Conservation (phyloP, 2,329 filamentous ascomycete species). For the Botrytis hyacinthi region DNA sequence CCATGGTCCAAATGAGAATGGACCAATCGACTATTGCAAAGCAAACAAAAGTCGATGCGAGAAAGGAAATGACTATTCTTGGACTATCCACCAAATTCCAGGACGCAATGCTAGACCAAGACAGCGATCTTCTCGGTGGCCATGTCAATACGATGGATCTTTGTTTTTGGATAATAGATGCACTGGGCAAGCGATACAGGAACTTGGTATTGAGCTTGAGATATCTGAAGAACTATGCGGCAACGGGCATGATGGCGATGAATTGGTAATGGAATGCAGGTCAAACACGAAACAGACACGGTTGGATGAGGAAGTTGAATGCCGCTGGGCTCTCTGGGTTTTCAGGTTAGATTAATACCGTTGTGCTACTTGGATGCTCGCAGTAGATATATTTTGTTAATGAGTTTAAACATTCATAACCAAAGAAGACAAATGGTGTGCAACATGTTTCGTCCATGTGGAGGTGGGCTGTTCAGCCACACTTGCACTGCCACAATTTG, state of each 20-base stretch:
- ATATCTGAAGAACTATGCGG: slow-evolving; percentile 3
- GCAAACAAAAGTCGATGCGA: not conserved
- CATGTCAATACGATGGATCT: not conserved
- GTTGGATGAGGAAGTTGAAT: not conserved
- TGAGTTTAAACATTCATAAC: not conserved
- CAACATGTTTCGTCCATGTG: not conserved
- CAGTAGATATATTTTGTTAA: not conserved
- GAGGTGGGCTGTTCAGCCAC: not conserved
- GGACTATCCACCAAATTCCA: not conserved
- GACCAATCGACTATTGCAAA: not conserved
- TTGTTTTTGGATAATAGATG: not conserved
- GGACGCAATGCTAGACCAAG: not conserved
- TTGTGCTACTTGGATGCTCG: not conserved
- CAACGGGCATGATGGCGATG: not conserved
- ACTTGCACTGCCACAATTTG: not conserved
- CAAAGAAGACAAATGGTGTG: not conserved
- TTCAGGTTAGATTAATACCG: not conserved
- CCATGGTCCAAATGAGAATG: not conserved
- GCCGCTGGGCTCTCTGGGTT: not conserved
- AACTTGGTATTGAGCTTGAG: not conserved
- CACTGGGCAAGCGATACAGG: not conserved
- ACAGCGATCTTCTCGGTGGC: not conserved
- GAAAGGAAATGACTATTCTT: not conserved
- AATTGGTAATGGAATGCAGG: not conserved
- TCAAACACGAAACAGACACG: no score